Evolutionary conservation across 805 yeast species (phyloP), one percentile per base, ranked within the genome.

Genomic region (Maudiozyma serrabonitensis): DNA sequence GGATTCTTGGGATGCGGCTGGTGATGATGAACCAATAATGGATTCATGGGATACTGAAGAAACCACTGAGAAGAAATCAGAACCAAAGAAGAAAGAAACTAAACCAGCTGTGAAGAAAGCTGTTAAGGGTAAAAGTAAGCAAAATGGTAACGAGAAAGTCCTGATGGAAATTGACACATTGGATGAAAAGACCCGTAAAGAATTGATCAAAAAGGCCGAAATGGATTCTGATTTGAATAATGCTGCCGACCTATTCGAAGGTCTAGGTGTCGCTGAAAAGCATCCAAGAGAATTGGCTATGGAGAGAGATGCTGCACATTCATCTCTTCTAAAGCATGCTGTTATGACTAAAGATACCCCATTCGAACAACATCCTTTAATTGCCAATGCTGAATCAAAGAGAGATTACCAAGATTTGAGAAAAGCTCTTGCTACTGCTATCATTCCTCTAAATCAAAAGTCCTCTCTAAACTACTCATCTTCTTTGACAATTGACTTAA

Each of bases 1-100:
- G 50, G 82, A 79, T 45, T 79, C 87, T 38, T 87, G 95, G 87
- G 95, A 88, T 66, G 93, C 84, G 66, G 91, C 83, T 54, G 32
- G 32, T 28, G 66, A 81, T 45, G 95, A 85, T 53, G 93, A 85
- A 46, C 82, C 86, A n/a, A 75, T 83, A 25, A 67, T 84, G 46
- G 97, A 78, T 46, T 85, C 95, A 12, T 91, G 97, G 97, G 98
- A 91, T 58, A 82, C 82, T 48, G 95, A 84, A 55, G 93, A 83
- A 59, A 82, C 75, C 46, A 75, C 71, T 34, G 47, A 57, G 46
- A 48, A 63, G 62, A 58, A 62, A 56, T 41, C 52, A 40, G 54
- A 55, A 25, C 48, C 56, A 11, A 61, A 67, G 52, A 56, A 59
- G 50, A 52, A 60, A 41, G 55, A 60, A 31, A 52, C 61, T 5